Conservation (phyloP, 1,139 yeast species). For the Scheffersomyces parashehatae region DNA sequence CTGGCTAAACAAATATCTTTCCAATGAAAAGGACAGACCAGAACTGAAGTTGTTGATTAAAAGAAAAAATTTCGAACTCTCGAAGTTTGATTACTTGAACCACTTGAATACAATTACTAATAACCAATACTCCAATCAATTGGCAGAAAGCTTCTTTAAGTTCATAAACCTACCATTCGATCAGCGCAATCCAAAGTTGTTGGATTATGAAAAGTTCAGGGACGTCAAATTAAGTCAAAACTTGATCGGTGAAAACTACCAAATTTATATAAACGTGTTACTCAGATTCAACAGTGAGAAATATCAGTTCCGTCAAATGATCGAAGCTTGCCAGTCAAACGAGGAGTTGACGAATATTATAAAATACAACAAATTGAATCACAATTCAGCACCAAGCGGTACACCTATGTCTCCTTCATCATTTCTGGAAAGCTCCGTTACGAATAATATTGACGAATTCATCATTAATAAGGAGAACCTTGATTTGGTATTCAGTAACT, state of each 20-base stretch:
- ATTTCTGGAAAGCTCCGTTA: neutral
- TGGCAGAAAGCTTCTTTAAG: constrained; percentile 42
- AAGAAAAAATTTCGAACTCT: constrained; percentile 62
- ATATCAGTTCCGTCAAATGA: constrained; percentile 43
- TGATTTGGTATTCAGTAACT: constrained; percentile 29
- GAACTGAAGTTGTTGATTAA: constrained; percentile 64
- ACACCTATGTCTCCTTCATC: neutral
- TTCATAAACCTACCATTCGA: constrained; percentile 27
- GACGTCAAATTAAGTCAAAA: constrained; percentile 23
- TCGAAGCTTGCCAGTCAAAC: constrained; percentile 42
- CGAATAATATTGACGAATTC: constrained; percentile 4
- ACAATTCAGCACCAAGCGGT: constrained; percentile 2
- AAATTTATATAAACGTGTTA: constrained; percentile 34
- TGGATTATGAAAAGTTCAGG: constrained; percentile 21
- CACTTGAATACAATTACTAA: constrained; percentile 62
- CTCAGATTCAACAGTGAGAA: constrained; percentile 46
- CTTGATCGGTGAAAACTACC: constrained; percentile 29
- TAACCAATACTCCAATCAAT: constrained; percentile 43
- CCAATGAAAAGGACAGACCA: constrained; percentile 63
- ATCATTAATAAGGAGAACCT: constrained; percentile 31
- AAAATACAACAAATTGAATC: constrained; percentile 29
- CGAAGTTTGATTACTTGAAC: constrained; percentile 71
- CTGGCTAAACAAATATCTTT: constrained; percentile 68
- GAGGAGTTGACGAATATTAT: constrained; percentile 42
- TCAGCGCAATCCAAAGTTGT: constrained; percentile 12